phyloP scores from a whole-genome alignment of 805 yeast species.

The Priceomyces carsonii region DNA sequence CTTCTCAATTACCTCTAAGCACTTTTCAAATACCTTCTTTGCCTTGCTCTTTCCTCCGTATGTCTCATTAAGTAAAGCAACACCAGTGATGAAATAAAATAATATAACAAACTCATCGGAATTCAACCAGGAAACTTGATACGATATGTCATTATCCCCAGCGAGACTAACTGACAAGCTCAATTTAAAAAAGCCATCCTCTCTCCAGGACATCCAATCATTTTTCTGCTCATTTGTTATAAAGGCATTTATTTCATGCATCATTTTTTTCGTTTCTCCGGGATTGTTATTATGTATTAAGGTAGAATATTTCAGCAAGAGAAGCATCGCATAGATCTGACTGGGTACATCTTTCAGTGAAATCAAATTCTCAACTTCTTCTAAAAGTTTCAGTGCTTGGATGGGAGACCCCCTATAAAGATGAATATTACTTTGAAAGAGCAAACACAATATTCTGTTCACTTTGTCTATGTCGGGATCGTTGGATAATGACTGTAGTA shows the following conservation, averaged over 20 bases:
- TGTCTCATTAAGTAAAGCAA: conserved; percentile 36
- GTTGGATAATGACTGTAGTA: conserved; percentile 13
- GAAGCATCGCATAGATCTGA: conserved; percentile 34
- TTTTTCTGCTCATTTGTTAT: conserved; percentile 19
- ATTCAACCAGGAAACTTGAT: conserved; percentile 41
- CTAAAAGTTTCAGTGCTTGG: conserved; percentile 15
- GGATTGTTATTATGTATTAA: conserved; percentile 28
- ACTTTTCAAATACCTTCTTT: conserved; percentile 35
- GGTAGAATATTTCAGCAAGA: conserved; percentile 23
- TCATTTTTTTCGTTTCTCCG: conserved; percentile 19
- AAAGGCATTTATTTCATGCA: conserved; percentile 22
- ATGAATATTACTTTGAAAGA: conserved; percentile 29
- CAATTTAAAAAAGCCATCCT: conserved; percentile 24
- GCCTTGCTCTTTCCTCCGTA: conserved; percentile 35
- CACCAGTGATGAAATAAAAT: conserved; percentile 44
- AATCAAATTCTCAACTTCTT: conserved; percentile 14
- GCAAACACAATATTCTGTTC: conserved; percentile 21
- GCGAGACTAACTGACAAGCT: conserved; percentile 4
- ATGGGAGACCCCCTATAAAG: conserved; percentile 28
- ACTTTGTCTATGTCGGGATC: conserved; percentile 13
- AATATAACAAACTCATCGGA: conserved; percentile 43
- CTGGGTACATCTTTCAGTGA: conserved; percentile 16
- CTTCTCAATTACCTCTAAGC: conserved; percentile 31
- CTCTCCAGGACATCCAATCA: conserved; percentile 28
- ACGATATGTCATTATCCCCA: conserved; percentile 9